Base-by-base conservation (phyloP, 148 eudicot genomes). In the Vaccinium vitisidaea region DNA sequence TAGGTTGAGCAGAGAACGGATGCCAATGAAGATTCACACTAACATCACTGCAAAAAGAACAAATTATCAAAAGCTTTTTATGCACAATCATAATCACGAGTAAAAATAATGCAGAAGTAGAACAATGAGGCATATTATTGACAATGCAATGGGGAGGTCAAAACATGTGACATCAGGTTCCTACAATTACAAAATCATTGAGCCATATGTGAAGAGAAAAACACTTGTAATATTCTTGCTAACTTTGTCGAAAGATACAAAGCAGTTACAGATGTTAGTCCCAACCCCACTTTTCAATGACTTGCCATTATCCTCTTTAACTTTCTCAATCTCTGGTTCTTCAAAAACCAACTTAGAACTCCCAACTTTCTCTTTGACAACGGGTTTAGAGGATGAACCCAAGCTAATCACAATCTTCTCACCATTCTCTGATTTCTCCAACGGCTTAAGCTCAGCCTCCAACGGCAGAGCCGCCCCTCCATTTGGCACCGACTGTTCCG, bases 271-370 rank as follows among this genome's bases (percentile, higher is more conserved):
- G 25, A 27, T 69, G 84, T 30, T 85, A 39, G 84, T 81, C 6
- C 80, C 89, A 36, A 82, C 82, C 70, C 76, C 86, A 9, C 78
- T 75, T 80, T 86, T 85, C 3, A 69, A 83, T 19, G 81, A 81
- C 53, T 78, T 89, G 25, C 58, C 70, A 27, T 80, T 86, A 43
- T 43, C 46, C 5, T 85, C 86, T 67, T 84, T 88, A 50, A 78
- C 84, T 59, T 85, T 89, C 30, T 87, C 92, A 5, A 56, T 54
- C 63, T 77, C 92, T 6, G 18, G 90, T 27, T 92, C 98, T 55
- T 95, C 98, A 88, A 95, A 95, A 58, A 95, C 85, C 75, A 83
- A 84, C 78, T 86, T 92, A 4, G 93, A 80, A 59, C 87, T 86
- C 56, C 89, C 92, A 73, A 86, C 85, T 80, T 82, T 90, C 77